These are phyloP conservation scores for Bolboschoenoplectus hybrid DNA, from an alignment of 202 grass and related monocot species.

Conservation along the genomic window DNA sequence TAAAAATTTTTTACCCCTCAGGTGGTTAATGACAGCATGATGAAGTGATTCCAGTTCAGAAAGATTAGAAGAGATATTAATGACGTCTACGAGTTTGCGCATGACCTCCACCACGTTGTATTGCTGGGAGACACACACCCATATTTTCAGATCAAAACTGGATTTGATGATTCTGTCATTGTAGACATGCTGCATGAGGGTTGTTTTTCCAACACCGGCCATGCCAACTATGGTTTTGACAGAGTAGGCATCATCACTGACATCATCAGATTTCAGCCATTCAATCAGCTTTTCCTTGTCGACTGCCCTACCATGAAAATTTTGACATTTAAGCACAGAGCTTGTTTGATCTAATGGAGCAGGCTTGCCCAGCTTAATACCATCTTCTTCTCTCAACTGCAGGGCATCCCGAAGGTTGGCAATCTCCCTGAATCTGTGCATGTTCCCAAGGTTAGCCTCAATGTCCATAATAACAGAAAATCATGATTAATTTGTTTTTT, in stretches of 20 bases:
- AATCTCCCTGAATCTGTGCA: conserved; percentile 32
- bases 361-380: background rate
- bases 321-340: background rate
- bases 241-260: conserved; percentile 1
- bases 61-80: conserved; percentile 10
- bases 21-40: conserved; percentile 9
- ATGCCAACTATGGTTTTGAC: conserved; percentile 46
- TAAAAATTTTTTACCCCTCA: conserved; percentile 40
- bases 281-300: conserved; percentile 43
- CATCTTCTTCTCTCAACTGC: conserved; percentile 32
- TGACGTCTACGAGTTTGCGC: conserved; percentile 33
- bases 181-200: conserved; percentile 43
- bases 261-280: background rate
- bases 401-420: conserved; percentile 35
- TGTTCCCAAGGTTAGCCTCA: background rate
- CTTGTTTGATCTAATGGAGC: conserved; percentile 26
- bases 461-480: background rate
- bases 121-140: conserved; percentile 44
- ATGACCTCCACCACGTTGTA: conserved; percentile 20
- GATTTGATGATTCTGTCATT: conserved; percentile 3
- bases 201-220: conserved; percentile 52
- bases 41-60: conserved; percentile 43
- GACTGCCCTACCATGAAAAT: conserved; percentile 38
- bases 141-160: conserved; percentile 31
- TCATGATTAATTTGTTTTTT: background rate